Evolutionary conservation across 108 stramenopile genomes (phyloP), one percentile per base, ranked within the genome.

Genomic region (Nannochloropsis granulata): DNA sequence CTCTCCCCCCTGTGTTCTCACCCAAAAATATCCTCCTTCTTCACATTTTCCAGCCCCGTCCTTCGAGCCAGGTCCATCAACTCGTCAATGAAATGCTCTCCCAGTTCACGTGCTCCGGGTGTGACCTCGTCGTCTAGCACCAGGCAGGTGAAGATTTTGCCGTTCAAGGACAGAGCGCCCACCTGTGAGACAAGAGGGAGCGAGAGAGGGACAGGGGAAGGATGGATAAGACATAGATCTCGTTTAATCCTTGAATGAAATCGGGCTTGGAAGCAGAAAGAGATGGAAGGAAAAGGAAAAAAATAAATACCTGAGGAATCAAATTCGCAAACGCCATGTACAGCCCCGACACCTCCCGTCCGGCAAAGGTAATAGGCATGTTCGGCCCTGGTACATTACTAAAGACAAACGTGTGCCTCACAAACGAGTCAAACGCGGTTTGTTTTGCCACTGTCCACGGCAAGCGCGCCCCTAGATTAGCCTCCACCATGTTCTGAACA

Each of bases 361-460:
- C 87, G n/a, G 88, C 88, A 79, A 89, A 84, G 2, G 3, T 44
- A 1, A 90, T 43, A 11, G 88, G 87, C 86, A 89, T 84, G 43
- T 89, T 79, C 13, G 90, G 90, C 8, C 90, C 90, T 12, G 90
- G 90, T 12, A 90, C 87, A 34, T 90, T 90, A 45, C 87, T 88
- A 21, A 90, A 86, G 16, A 86, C 90, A 44, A 90, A 85, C 25
- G 86, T 88, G 84, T 90, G 90, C 43, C 87, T 44, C 19, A 84
- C 86, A 44, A 90, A 87, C 24, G 87, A 43, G 44, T 89, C 89
- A 84, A 43, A 81, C 25, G 80, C 89, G 25, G 85, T 87, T 79
- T 90, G 82, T 13, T 88, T 80, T 45, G 82, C 87, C 13, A 90
- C 26, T 34, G 80, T 89, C 45, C 85, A 25, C 10, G 90, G 89